A percentile compares a stretch with the other conserved stretches of the same genome.
Evolutionary conservation across 1,284 basidiomycete species (phyloP).

Genomic region (Cerioporus squamosus): DNA sequence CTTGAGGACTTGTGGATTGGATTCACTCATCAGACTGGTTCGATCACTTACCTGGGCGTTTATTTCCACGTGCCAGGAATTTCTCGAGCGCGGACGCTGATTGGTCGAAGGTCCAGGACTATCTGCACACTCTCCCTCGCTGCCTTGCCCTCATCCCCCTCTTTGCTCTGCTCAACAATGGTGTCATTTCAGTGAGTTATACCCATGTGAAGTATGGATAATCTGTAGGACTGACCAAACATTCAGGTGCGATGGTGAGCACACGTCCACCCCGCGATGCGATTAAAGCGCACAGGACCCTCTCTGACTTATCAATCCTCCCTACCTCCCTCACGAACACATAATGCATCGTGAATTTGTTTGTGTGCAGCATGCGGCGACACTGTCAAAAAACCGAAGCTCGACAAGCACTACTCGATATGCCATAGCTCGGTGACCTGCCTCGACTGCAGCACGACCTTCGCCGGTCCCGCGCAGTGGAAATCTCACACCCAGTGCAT

Average conservation of each 20-base stretch:
- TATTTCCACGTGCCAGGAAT: slow-evolving; percentile 24
- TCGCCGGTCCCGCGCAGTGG: slow-evolving; percentile 75
- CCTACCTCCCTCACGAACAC: neutral
- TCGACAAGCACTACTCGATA: slow-evolving; percentile 67
- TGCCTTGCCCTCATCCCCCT: neutral
- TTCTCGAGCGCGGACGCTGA: slow-evolving; percentile 14
- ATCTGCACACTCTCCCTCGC: neutral
- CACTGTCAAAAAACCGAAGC: slow-evolving; percentile 90
- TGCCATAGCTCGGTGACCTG: slow-evolving; percentile 82
- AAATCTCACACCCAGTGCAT: slow-evolving; percentile 86
- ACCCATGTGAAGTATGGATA: no score
- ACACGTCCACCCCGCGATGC: slow-evolving; percentile 10
- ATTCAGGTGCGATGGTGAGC: slow-evolving; percentile 52
- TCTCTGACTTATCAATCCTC: slow-evolving; percentile 11
- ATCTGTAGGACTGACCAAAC: neutral
- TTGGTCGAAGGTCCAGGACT: slow-evolving; percentile 7
- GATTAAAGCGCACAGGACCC: slow-evolving; percentile 10
- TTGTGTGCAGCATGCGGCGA: slow-evolving; percentile 71
- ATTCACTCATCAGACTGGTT: no score
- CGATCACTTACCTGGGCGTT: neutral
- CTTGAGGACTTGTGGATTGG: no score
- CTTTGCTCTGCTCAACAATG: slow-evolving; percentile 37
- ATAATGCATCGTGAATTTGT: neutral
- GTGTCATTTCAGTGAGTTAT: slow-evolving; percentile 59
- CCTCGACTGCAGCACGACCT: slow-evolving; percentile 86